Evolutionary conservation across 2,329 filamentous ascomycete species (phyloP), one percentile per base, ranked within the genome.

Genomic region (Chaetomiaceae sp.): DNA sequence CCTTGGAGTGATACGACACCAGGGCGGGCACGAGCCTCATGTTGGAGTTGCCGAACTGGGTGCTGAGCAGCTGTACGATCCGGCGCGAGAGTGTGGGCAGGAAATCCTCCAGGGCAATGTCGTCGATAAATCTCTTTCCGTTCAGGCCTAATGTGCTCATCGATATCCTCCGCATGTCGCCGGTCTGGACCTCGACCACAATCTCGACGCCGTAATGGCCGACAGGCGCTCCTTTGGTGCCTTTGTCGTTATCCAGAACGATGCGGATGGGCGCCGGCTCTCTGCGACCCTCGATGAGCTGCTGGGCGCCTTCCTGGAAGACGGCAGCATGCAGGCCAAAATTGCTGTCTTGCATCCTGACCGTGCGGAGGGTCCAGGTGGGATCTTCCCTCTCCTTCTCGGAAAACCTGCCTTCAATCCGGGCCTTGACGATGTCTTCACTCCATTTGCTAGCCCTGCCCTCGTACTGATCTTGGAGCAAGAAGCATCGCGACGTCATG

Each of bases 391-490:
- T 83, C 72, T 96, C 89, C n/a, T 75, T 69, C 66, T 96, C 91
- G 0, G 88, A 75, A 64, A 95, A 96, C 11, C 91, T 82, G 6
- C 85, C 87, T 70, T 96, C 92, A 14, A 96, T 83, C 59, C 86
- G 84, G 8, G 91, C 91, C 71, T 92, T 95, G 44, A 85, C 83
- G 12, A 96, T 78, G 59, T 97, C 94, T 70, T 97, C 92, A 25
- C 84, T 83, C 70, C 89, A 85, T 56, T 86, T 88, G 17, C 77
- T 74, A 1, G 87, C 89, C 67, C 85, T 91, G 23, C 84, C 85
- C 65, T 95, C 88, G 63, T 92, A 92, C 7, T 80, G 72, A 48
- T 89, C 88, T 47, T 85, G 81, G 1, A 95, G 77, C 37, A 87
- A 70, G 64, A 95, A 87, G 56, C 83, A 87, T 27, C 85, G 78